Evolutionary conservation across 192 early-diverging fungal species (phyloP), one percentile per base, ranked within the genome.

Genomic region (Umbelopsis sp.): DNA sequence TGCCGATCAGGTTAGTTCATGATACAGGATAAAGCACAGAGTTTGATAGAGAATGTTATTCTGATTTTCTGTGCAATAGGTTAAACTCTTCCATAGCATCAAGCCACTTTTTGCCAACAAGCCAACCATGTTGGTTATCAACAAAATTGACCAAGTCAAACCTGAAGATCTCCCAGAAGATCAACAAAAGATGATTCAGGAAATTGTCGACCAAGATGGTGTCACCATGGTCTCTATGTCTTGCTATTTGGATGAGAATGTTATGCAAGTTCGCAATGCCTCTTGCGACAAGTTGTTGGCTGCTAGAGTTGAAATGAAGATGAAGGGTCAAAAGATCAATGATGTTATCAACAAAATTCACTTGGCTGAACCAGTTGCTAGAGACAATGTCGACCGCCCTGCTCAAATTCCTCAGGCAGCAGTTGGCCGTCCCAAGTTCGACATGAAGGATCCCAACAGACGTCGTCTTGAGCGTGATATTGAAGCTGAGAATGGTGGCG

Each of bases 21-120:
- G 20, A n/a, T 31, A 22, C 17, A 25, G 4, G 24, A 54, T 20
- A 38, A 3, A 9, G 9, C 1, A 26, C 14, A 69, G n/a, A 72
- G 21, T 22, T 66, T 20, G 7, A 9, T 50, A 41, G 5, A 44
- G 20, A 45, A 8, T 78, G 43, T 38, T 78, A 11, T 53, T 3
- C 69, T 20, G 8, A 38, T 52, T 20, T 24, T 52, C 14, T 66
- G 16, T 45, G 45, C 34, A n/a, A 11, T 56, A 81, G 80, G 82
- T 91, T 72, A 89, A 80, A 53, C 84, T 98, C 52, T 98, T 94
- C 87, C 86, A 95, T 70, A 93, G 93, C 74, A 98, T 99, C 83
- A 95, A 96, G 85, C 97, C 98, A 7, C 87, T 99, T 70, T 99
- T 99, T 72, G 92, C 93, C 78, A 98, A 97, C 89, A 99, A 99